Base-by-base conservation (phyloP, 2,329 filamentous ascomycete genomes). In the Penicillium sp. region DNA sequence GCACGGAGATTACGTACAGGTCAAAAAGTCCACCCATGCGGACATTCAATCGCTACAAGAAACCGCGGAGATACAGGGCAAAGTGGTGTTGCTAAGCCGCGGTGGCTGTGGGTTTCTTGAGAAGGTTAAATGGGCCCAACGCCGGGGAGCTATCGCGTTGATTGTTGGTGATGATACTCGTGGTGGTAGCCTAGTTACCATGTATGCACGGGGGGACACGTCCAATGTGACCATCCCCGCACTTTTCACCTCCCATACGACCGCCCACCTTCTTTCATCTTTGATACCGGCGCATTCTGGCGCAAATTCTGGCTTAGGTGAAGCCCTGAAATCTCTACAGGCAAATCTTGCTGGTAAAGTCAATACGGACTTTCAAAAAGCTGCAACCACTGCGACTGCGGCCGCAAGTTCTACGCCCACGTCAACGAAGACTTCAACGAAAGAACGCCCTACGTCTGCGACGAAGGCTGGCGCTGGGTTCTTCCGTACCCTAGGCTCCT, bases 141-240 rank as follows among this genome's bases (percentile, higher is more conserved):
- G 92, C 59, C 86, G 95, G 69, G 95, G 95, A 24, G 95, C 90
- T 21, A 84, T 92, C 58, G 95, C 91, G 35, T 80, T 99, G 58
- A 96, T 99, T 63, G 93, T 99, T 3, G 95, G 95, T 26, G 95
- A 99, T 73, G 90, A 97, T 73, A 89, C 90, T 56, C 90, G 90
- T 59, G 93, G 93, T 45, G 93, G 92, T 4, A 90, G 90, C 35
- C 79, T 99, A 59, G 90, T 98, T 50, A 95, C 96, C 66, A 99
- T 99, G 95, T 98, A 96, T 73, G 95, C 95, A n/a, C 87, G 90
- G 68, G 95, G 93, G 37, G 93, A 98, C 70, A 96, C 93, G 3
- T 96, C 93, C 33, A 96, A 97, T 68, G 85, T 98, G 63, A 91
- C 91, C 0, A 97, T 99, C 53, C 93, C 95, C 1, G 91, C 95